Percentiles rank a stretch among this genome's conserved stretches.
Conservation (phyloP, 768 basidiomycete genomes). For the Daedalea quercina region DNA sequence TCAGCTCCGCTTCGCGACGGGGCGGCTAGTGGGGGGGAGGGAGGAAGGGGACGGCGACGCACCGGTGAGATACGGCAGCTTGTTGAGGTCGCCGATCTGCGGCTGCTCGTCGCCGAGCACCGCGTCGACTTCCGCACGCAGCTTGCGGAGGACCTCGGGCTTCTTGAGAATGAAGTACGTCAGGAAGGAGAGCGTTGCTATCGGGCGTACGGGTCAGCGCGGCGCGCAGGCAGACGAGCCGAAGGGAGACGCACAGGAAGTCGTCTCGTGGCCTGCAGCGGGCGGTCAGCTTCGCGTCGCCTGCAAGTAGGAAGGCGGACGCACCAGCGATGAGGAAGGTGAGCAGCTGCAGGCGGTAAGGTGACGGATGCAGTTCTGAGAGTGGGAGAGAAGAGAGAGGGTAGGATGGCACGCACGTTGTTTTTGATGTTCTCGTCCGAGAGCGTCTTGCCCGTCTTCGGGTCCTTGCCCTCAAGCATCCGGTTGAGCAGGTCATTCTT, state of each 20-base stretch:
- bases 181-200: slow-evolving; percentile 33
- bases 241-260: slow-evolving; percentile 21
- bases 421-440: slow-evolving; percentile 34
- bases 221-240: no score
- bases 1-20: no score
- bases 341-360: slow-evolving; percentile 26
- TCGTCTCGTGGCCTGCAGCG: slow-evolving; percentile 29
- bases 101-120: slow-evolving; percentile 34
- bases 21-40: no score
- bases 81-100: slow-evolving; percentile 32
- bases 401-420: slow-evolving; percentile 28
- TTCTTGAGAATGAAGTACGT: slow-evolving; percentile 39
- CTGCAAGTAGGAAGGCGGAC: not conserved
- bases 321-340: slow-evolving; percentile 46
- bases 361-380: no score
- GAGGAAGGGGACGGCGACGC: not conserved
- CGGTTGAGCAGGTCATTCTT: slow-evolving; percentile 38
- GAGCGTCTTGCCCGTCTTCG: slow-evolving; percentile 36
- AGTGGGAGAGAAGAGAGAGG: no score
- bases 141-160: slow-evolving; percentile 35
- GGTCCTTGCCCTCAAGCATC: slow-evolving; percentile 40
- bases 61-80: slow-evolving; percentile 39
- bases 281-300: not conserved
- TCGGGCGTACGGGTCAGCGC: not conserved
- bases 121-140: slow-evolving; percentile 41